A percentile compares a stretch with the other conserved stretches of the same genome.
Evolutionary conservation across 805 yeast species (phyloP).

Genomic region (Hanseniaspora meyeri): DNA sequence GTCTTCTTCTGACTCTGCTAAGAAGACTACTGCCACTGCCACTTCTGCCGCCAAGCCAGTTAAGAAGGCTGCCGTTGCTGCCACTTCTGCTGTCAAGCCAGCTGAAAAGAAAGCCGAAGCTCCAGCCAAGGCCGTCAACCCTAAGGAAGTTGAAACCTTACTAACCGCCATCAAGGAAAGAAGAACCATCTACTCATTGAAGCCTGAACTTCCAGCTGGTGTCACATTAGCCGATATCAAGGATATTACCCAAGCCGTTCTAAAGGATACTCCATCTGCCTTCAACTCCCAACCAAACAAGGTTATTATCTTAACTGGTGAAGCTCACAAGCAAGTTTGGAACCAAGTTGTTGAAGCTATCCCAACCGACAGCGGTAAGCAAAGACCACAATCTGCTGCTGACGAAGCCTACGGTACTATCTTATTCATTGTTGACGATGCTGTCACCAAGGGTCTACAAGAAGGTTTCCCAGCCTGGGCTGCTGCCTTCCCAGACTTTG

Average conservation of each 20-base stretch:
- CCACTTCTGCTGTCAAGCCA: constrained; percentile 4
- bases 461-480: constrained; percentile 34
- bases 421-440: constrained; percentile 37
- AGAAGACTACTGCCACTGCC: neutral
- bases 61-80: neutral
- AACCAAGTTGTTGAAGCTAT: constrained; percentile 30
- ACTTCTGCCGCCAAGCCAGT: constrained; percentile 4
- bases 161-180: constrained; percentile 31
- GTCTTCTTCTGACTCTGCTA: neutral
- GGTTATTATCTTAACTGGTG: constrained; percentile 38
- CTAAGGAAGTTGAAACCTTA: constrained; percentile 14
- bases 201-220: constrained; percentile 34
- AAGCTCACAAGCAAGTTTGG: constrained; percentile 37
- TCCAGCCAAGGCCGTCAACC: constrained; percentile 10
- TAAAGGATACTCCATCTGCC: constrained; percentile 39
- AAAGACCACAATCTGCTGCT: constrained; percentile 33
- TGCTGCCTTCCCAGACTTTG: constrained; percentile 37
- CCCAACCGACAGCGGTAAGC: constrained; percentile 30
- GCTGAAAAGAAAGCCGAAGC: neutral
- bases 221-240: constrained; percentile 32
- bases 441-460: constrained; percentile 31
- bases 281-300: constrained; percentile 42
- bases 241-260: constrained; percentile 32
- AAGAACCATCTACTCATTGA: constrained; percentile 38
- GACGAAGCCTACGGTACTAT: constrained; percentile 40